Evolutionary conservation across 2,329 filamentous ascomycete genomes (phyloP), one percentile per base, ranked within the genome.

Genomic region (Dactylella cylindrospora): DNA sequence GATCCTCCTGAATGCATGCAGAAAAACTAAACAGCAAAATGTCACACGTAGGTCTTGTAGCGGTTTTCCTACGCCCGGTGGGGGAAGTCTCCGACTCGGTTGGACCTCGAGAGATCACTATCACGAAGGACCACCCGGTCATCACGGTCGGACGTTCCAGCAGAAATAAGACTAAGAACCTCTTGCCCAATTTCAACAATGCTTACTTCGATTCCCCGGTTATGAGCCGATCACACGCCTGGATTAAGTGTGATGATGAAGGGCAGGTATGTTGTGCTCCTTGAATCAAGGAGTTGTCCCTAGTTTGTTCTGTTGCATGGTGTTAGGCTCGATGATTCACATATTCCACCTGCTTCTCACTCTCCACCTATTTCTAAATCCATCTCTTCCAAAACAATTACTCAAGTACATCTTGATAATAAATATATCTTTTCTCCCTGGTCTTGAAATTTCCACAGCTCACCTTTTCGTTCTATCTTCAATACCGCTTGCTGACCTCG

Each of bases 151-250:
- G 78, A 29, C 72, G 77, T 20, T 75, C 75, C 28, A 78, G 76
- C 65, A 77, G 72, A 32, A 72, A 75, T 32, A 69, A 72, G 47
- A 55, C 52, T 25, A 74, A 68, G 68, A 74, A 54, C 70, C 73
- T 66, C 15, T 65, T 43, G 66, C 70, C 76, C 67, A 70, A 72
- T 61, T 29, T 67, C 3, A 71, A 79, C 66, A 89, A 88, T 71
- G 81, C 77, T 12, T 87, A 78, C 77, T 85, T 88, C 57, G 80
- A 87, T 66, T 85, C 81, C 53, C 81, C 84, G 0, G 84, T 88
- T 28, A 84, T 89, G 76, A 88, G 84, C 19, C 77, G 85, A 36
- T 71, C 80, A 8, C 85, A 89, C 72, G 86, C 85, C 5, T 12
- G 72, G 79, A 46, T 66, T 76, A 29, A 70, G 68, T 1, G 66